Percentiles rank a stretch among this genome's conserved stretches.
Evolutionary conservation across 2,329 filamentous ascomycete species (phyloP).

Genomic region (Ascosphaera pollenicola): DNA sequence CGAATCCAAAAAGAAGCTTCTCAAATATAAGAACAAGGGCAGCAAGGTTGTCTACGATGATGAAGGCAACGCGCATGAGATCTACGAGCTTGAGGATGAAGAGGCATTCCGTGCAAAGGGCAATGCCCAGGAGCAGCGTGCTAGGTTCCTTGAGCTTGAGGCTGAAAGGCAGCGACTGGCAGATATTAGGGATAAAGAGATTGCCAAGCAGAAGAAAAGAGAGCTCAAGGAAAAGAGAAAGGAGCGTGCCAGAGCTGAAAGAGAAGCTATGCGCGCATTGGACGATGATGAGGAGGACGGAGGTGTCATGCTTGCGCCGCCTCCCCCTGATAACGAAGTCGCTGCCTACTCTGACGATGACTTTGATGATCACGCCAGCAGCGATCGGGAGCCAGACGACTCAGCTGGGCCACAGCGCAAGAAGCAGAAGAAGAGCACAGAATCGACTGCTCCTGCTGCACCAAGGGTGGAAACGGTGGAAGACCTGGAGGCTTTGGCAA

Average conservation of each 20-base stretch:
- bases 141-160: conserved; percentile 59
- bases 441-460: conserved; percentile 8
- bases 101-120: conserved; percentile 57
- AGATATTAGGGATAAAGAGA: conserved; percentile 63
- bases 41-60: conserved; percentile 82
- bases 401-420: conserved; percentile 14
- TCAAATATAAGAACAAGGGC: conserved; percentile 73
- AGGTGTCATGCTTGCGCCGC: background rate
- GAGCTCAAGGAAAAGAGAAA: conserved; percentile 26
- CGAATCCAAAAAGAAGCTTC: conserved; percentile 79
- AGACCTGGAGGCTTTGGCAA: conserved; percentile 25
- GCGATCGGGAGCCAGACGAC: conserved; percentile 4
- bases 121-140: conserved; percentile 51
- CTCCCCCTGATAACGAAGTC: conserved; percentile 2
- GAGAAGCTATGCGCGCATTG: conserved; percentile 13
- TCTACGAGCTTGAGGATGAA: conserved; percentile 79
- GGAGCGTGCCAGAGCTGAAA: conserved; percentile 15
- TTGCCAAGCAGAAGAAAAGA: conserved; percentile 49
- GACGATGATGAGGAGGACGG: conserved; percentile 9
- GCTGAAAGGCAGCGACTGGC: conserved; percentile 46
- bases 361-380: conserved; percentile 2
- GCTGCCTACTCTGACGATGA: conserved; percentile 8
- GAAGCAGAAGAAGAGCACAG: conserved; percentile 15
- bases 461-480: conserved; percentile 20
- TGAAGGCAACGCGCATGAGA: conserved; percentile 60